Conservation (phyloP, 305 asterid genomes). For the Lippia alba region DNA sequence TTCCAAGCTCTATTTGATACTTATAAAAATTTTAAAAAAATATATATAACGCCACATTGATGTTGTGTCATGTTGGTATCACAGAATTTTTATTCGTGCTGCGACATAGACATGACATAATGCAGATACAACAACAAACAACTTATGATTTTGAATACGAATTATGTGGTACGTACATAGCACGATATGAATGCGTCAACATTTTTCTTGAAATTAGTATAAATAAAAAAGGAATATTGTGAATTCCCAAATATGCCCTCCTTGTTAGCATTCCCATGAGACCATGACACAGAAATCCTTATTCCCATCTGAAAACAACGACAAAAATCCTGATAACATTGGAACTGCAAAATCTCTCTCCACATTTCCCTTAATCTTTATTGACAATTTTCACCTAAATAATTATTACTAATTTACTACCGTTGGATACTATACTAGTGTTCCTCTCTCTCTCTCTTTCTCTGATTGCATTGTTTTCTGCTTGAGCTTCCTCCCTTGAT, state of each 20-base stretch:
- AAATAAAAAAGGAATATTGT: background rate
- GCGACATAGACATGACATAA: too few relatives aligned
- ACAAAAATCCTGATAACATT: conserved; percentile 17
- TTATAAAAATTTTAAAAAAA: too few relatives aligned
- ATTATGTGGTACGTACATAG: too few relatives aligned
- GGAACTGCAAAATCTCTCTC: conserved; percentile 1
- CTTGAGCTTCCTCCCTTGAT: background rate
- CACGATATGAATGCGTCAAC: too few relatives aligned
- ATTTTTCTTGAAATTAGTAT: too few relatives aligned
- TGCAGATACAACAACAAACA: too few relatives aligned
- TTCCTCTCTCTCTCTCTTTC: conserved; percentile 12
- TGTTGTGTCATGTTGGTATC: too few relatives aligned
- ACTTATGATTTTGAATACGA: too few relatives aligned
- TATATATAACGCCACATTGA: too few relatives aligned
- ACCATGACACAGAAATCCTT: background rate
- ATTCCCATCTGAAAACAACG: conserved; percentile 18
- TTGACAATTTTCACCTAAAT: background rate
- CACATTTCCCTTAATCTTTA: background rate
- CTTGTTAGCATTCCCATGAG: background rate
- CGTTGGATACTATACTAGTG: conserved; percentile 63
- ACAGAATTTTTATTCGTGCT: too few relatives aligned
- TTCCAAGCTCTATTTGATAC: too few relatives aligned
- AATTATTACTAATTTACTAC: conserved; percentile 50
- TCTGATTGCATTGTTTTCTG: background rate
- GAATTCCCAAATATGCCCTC: conserved; percentile 16